These are phyloP conservation scores for Lipomyces sp. DNA, from an alignment of 805 yeast species.

Conservation along the genomic window DNA sequence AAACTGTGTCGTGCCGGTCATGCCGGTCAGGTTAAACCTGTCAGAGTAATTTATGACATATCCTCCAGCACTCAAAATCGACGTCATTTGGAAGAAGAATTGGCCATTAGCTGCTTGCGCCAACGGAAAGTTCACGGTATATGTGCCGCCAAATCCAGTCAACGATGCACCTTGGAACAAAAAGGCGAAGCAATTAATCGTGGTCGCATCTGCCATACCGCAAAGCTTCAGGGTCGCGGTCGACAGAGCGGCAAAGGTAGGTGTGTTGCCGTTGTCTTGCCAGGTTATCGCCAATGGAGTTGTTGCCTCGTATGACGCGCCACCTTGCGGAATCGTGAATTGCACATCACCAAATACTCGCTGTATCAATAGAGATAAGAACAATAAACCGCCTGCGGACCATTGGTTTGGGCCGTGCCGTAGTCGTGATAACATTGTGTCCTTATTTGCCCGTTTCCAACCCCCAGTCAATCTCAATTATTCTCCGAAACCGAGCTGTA, in stretches of 20 bases:
- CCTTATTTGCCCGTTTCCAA: not conserved
- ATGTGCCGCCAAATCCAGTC: conserved; percentile 43
- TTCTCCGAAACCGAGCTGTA: no score
- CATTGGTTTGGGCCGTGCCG: not conserved
- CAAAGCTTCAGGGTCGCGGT: conserved; percentile 62
- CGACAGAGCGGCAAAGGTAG: conserved; percentile 52
- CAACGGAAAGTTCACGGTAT: conserved; percentile 49
- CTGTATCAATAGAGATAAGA: not conserved
- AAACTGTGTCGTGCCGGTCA: conserved; percentile 62
- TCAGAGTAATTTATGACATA: conserved; percentile 68
- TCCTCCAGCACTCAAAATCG: conserved; percentile 51
- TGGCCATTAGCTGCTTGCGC: conserved; percentile 63
- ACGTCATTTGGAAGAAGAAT: conserved; percentile 73
- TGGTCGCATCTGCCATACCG: conserved; percentile 61
- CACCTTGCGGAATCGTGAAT: conserved; percentile 51
- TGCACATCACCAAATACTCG: conserved; percentile 56
- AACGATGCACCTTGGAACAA: conserved; percentile 46
- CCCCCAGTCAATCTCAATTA: no score
- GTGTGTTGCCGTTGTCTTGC: conserved; percentile 59
- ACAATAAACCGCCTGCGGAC: not conserved
- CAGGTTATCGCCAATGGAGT: conserved; percentile 55
- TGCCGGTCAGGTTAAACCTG: conserved; percentile 67
- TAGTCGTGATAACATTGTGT: not conserved
- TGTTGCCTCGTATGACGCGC: conserved; percentile 50
- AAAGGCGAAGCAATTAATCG: conserved; percentile 44